phyloP scores from a whole-genome alignment of 1,284 basidiomycete genomes.

The Tremellales sp. region DNA sequence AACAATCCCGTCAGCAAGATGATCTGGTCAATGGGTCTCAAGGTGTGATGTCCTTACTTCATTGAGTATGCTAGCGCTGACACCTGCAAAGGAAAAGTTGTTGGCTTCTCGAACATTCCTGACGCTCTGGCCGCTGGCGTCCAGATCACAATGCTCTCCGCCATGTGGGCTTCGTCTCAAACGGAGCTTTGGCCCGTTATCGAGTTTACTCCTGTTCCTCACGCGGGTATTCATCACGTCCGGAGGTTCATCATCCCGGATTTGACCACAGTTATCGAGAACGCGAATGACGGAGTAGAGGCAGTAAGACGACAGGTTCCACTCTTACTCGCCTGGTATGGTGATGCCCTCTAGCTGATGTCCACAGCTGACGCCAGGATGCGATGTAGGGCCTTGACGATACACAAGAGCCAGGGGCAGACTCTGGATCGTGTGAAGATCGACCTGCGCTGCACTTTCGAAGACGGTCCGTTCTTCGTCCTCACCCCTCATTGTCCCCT shows the following conservation, averaged over 20 bases:
- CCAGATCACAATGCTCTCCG: conserved; percentile 7
- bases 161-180: no score
- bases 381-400: conserved; percentile 31
- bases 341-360: background rate
- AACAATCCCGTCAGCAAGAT: conserved; percentile 15
- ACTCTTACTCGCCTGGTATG: conserved; percentile 29
- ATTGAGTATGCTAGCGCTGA: background rate
- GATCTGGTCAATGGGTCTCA: conserved; percentile 24
- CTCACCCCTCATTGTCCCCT: no score
- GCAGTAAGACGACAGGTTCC: conserved; percentile 30
- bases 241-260: conserved; percentile 16
- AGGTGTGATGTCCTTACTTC: conserved; percentile 6
- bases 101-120: conserved; percentile 19
- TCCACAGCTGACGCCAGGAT: background rate
- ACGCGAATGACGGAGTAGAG: conserved; percentile 22
- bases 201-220: conserved; percentile 24
- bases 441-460: conserved; percentile 66
- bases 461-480: no score
- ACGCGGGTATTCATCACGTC: conserved; percentile 9
- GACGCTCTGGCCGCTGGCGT: conserved; percentile 12
- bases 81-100: conserved; percentile 13
- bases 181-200: conserved; percentile 27
- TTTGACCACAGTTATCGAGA: conserved; percentile 26
- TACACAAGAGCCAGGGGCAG: conserved; percentile 45
- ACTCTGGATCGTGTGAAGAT: conserved; percentile 74